A percentile compares a stretch with the other conserved stretches of the same genome.
Conservation (phyloP, 2,329 filamentous ascomycete genomes). For the Alternaria sp. region DNA sequence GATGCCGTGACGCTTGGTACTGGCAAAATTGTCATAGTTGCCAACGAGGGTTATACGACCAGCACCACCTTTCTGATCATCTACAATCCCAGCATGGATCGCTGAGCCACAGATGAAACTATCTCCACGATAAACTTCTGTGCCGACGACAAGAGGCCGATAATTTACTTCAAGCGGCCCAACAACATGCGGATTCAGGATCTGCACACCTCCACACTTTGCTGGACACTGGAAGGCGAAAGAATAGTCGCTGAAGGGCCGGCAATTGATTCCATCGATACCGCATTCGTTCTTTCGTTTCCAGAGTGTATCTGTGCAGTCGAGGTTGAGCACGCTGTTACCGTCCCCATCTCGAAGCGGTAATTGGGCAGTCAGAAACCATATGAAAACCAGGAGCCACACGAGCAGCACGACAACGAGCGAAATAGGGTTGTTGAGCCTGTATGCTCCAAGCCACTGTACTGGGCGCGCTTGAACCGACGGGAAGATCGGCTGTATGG, state of each 20-base stretch:
- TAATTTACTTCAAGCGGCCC: conserved; percentile 71
- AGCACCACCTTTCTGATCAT: conserved; percentile 76
- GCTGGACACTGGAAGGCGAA: conserved; percentile 79
- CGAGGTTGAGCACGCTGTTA: conserved; percentile 71
- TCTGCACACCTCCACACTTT: conserved; percentile 70
- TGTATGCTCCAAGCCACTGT: conserved; percentile 61
- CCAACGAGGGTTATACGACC: conserved; percentile 80
- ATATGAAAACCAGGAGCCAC: conserved; percentile 73
- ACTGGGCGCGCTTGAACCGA: conserved; percentile 71
- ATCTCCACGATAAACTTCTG: conserved; percentile 83
- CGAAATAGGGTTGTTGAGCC: conserved; percentile 60
- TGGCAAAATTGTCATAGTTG: conserved; percentile 67
- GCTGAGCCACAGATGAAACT: conserved; percentile 89
- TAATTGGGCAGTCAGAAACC: conserved; percentile 70
- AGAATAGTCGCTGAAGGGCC: conserved; percentile 74
- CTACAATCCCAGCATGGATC: conserved; percentile 81
- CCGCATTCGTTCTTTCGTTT: conserved; percentile 74
- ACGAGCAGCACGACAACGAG: conserved; percentile 65
- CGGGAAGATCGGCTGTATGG: conserved; percentile 66
- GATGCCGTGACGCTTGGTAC: conserved; percentile 74
- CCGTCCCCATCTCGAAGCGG: conserved; percentile 66
- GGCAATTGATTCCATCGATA: conserved; percentile 75
- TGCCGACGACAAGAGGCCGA: conserved; percentile 63
- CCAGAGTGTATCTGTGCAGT: conserved; percentile 78
- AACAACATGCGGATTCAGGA: conserved; percentile 77